phyloP scores from a whole-genome alignment of 2,329 filamentous ascomycete species.

The Apiospora koreana region DNA sequence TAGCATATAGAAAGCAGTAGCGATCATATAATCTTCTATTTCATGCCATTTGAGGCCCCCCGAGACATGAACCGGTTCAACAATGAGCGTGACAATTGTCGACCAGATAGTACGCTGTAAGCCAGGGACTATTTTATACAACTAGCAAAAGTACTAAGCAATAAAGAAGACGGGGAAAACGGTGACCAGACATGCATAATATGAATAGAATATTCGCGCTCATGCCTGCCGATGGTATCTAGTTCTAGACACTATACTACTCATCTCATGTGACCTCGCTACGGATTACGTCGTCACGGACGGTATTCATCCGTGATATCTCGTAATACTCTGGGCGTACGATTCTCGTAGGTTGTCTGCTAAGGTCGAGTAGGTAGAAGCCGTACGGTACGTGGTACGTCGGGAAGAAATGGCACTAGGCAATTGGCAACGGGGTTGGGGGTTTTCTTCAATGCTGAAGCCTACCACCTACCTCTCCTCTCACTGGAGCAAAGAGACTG shows the following conservation, averaged over 20 bases:
- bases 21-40: not conserved
- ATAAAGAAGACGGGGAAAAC: not conserved
- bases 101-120: not conserved
- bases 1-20: not conserved
- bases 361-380: not conserved
- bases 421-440: not conserved
- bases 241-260: not conserved
- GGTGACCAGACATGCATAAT: not conserved
- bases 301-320: not conserved
- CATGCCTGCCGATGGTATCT: not conserved
- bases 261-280: not conserved
- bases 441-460: not conserved
- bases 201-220: not conserved
- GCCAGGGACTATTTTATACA: not conserved
- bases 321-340: not conserved
- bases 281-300: not conserved
- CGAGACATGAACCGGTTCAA: not conserved
- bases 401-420: not conserved
- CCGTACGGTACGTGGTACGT: not conserved
- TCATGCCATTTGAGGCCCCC: not conserved
- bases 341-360: not conserved
- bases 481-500: not conserved
- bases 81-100: not conserved
- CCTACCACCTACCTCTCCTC: not conserved
- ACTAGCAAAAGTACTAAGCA: not conserved